Evolutionary conservation across 2,329 filamentous ascomycete species (phyloP), one percentile per base, ranked within the genome.

Genomic region (Sporothrix protearum): DNA sequence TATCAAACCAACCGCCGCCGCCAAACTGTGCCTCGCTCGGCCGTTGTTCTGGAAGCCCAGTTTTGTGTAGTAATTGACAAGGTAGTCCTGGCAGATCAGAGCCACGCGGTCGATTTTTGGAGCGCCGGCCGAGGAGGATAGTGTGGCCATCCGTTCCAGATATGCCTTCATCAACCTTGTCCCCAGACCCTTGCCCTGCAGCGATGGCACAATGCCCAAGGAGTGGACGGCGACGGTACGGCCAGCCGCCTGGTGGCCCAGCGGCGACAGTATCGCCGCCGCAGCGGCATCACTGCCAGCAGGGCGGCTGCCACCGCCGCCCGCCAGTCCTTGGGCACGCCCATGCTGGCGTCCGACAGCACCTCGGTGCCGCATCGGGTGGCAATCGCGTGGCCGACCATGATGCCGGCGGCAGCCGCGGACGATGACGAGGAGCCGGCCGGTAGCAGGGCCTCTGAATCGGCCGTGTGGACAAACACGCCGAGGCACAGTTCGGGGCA

Each of bases 201-300:
- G 88, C 72, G 89, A 87, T 0, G 92, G 93, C 70, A 91, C 84
- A 6, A 97, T 90, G 22, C 92, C 92, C 5, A 97, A 85, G 0
- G 92, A 95, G 80, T 97, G 94, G 67, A 97, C 82, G 71, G 89
- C 92, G 71, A 97, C 85, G 0, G 92, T 96, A 57, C 88, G 82
- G 51, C 93, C 93, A 19, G 84, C 82, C 72, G 93, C 88, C 76
- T 91, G 87, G 80, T 97, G 92, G 42, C 93, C 93, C 10, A 88
- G 77, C 1, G 79, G 78, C 36, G 85, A 83, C 70, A 80, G 78
- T 8, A 22, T n/a, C 28, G 53, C 16, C 28, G 53, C 16, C 6
- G 53, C 7, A 14, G 14, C 53, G 33, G 28, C 53, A 30, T 33
- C 53, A 7, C 12, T 33, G 0, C 53, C 53, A 47, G 85, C 83